Base-by-base conservation (phyloP, 164 flowering plant species). In the Kingdonia uniflora region DNA sequence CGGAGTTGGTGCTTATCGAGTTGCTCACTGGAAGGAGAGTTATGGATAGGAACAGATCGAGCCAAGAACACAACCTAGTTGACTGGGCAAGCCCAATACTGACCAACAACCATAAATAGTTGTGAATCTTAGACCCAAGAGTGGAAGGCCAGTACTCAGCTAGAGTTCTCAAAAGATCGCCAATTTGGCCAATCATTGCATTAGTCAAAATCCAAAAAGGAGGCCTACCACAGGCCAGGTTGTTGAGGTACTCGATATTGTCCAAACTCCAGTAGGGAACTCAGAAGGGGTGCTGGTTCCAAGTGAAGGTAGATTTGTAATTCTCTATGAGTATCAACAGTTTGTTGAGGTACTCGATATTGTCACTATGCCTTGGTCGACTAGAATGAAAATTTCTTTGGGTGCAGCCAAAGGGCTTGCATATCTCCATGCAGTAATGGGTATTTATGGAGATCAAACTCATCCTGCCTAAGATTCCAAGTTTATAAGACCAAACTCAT, bases 1-100 rank as follows among this genome's bases (percentile, higher is more conserved):
- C 67, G 98, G 98, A 46, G 98, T 91, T 1, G n/a, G 96, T 91
- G 61, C 78, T 91, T 26, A 92, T 87, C 42, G 98, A 91, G 81
- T 69, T 87, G 82, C 91, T 91, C 19, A 76, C 83, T 13, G 97
- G 97, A 51, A 71, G 87, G 61, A 80, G 77, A 67, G 95, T 92
- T 26, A 61, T 87, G 80, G 97, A 91, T 70, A 87, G 80, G 74
- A 78, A 81, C 70, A 72, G 92, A 59, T 89, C 96, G 11, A 80
- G 91, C 63, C 74, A 83, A 59, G 96, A 91, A 61, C 87, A 87
- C 64, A 91, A 81, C 75, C 68, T 91, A 49, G 98, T 91, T 21
- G 98, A 87, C 61, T 91, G 92, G 92, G 95, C 95, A 0, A 87
- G 92, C 11, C 98, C 96, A 0, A 73, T 87, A 14, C 73, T 87